Conservation (phyloP, 1,284 basidiomycete species). For the Trichosporon coremiiforme region DNA sequence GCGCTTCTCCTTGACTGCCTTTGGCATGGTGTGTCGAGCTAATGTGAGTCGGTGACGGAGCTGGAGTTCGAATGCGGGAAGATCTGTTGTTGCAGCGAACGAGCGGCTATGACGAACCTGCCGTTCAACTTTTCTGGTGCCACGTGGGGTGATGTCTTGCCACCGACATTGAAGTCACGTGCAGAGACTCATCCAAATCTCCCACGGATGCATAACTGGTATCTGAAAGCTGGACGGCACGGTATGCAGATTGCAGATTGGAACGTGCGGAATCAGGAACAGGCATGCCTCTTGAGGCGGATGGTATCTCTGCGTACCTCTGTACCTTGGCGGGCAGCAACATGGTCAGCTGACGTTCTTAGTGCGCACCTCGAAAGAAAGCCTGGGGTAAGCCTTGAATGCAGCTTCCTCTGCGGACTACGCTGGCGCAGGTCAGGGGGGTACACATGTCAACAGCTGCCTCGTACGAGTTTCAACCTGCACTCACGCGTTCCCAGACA, state of each 20-base stretch:
- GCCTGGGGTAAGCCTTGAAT: background rate
- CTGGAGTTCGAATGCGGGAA: background rate
- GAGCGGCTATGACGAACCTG: slow-evolving; percentile 6
- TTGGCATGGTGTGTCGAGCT: background rate
- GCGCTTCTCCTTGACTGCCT: slow-evolving; percentile 13
- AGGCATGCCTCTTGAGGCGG: no score
- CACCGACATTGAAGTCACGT: background rate
- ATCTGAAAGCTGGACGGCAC: no score
- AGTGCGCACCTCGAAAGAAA: background rate
- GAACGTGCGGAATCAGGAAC: no score
- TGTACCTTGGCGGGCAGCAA: no score
- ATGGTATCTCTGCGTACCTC: no score
- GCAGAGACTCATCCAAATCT: background rate
- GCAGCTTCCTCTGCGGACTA: background rate
- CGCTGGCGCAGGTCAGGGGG: background rate
- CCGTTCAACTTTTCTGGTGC: slow-evolving; percentile 1
- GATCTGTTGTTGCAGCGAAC: background rate
- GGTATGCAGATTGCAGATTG: no score
- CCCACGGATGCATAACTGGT: no score
- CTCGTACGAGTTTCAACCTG: slow-evolving; percentile 1
- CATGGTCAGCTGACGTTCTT: background rate
- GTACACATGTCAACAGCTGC: slow-evolving; percentile 1
- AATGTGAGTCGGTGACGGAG: background rate
- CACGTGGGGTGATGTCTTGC: slow-evolving; percentile 2
- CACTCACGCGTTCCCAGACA: background rate